A percentile compares a stretch with the other conserved stretches of the same genome.
Evolutionary conservation across 345 rosid species (phyloP).

Genomic region (Isatis tinctoria): DNA sequence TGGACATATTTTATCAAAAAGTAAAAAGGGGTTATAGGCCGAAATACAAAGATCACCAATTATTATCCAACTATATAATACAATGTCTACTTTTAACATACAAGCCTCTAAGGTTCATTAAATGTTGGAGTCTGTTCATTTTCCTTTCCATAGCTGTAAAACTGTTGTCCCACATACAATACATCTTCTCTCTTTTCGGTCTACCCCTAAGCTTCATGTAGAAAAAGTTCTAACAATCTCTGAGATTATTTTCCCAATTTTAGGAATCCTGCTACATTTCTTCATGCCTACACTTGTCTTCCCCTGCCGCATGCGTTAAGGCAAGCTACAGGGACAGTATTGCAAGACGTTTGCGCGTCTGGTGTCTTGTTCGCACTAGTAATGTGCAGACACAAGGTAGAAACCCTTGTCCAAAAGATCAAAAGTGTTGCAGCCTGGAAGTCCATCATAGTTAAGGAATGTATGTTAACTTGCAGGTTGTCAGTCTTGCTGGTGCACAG

Average conservation of each 20-base stretch:
- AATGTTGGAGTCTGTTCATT: neutral
- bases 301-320: conserved; percentile 79
- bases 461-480: conserved; percentile 51
- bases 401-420: neutral
- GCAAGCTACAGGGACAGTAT: conserved; percentile 78
- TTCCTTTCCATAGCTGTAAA: neutral
- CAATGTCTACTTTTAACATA: neutral
- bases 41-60: neutral
- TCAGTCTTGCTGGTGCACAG: conserved; percentile 96
- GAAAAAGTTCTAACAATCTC: conserved; percentile 8
- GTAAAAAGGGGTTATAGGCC: neutral
- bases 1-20: neutral
- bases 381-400: conserved; percentile 85
- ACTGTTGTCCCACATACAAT: neutral
- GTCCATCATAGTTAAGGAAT: neutral
- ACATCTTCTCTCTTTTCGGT: neutral
- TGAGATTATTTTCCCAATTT: neutral
- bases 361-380: conserved; percentile 80
- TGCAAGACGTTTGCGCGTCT: conserved; percentile 91
- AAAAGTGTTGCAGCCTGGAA: neutral
- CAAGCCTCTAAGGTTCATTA: neutral
- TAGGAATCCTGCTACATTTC: conserved; percentile 94
- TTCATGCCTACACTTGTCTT: conserved; percentile 97
- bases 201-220: neutral
- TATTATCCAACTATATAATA: neutral